Evolutionary conservation across 768 basidiomycete species (phyloP).

Genomic region (Podaxis pistillaris): DNA sequence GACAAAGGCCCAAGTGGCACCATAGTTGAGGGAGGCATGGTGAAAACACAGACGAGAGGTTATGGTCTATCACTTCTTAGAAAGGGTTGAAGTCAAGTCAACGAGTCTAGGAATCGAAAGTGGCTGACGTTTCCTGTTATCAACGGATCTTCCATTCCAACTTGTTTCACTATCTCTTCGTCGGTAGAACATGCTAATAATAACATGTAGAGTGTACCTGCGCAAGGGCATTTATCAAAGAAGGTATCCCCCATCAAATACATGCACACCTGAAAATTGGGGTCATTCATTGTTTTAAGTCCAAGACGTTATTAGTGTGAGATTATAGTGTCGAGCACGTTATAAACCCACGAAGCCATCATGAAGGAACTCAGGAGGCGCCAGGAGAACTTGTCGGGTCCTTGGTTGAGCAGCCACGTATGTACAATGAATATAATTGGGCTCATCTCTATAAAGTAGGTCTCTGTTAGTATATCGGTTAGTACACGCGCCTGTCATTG

Average conservation of each 20-base stretch:
- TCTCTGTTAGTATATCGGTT: conserved; percentile 17
- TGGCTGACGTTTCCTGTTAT: not conserved
- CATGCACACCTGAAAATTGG: not conserved
- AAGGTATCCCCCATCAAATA: not conserved
- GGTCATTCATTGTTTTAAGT: not conserved
- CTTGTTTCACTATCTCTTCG: conserved; percentile 8
- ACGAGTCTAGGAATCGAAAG: not conserved
- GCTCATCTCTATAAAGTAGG: not conserved
- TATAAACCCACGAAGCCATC: not conserved
- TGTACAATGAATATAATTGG: not conserved
- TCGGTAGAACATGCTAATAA: conserved; percentile 5
- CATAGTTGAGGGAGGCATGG: not conserved
- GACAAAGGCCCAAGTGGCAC: not conserved
- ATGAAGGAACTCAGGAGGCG: too few species aligned
- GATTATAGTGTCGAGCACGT: not conserved
- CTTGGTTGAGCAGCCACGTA: not conserved
- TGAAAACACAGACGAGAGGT: not conserved
- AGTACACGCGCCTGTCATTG: conserved; percentile 19
- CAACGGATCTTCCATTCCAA: not conserved
- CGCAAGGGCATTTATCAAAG: not conserved
- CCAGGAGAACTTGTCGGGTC: too few species aligned
- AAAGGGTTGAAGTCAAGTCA: not conserved
- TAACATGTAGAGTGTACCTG: not conserved
- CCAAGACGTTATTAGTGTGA: not conserved
- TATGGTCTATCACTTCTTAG: not conserved